Conservation (phyloP, 306 rosid species). For the Abrus pulchellus region DNA sequence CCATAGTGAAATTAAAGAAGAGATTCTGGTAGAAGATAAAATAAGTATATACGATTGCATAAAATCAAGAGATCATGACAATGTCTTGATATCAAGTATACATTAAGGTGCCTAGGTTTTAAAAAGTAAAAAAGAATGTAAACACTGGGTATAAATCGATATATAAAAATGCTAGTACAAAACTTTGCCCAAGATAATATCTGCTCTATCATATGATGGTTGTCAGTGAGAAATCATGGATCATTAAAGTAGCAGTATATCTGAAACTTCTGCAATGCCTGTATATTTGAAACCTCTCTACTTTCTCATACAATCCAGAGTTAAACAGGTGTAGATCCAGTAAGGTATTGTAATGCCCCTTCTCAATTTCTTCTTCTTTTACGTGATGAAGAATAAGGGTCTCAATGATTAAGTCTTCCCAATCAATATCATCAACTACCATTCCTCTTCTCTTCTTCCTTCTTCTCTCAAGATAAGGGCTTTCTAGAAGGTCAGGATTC, state of each 20-base stretch:
- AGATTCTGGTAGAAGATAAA: background rate
- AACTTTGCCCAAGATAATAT: constrained; percentile 21
- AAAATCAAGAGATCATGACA: too few relatives aligned
- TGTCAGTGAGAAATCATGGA: background rate
- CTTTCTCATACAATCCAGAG: constrained; percentile 51
- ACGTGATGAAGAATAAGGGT: constrained; percentile 83
- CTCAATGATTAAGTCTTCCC: constrained; percentile 91
- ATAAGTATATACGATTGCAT: too few relatives aligned
- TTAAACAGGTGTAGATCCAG: constrained; percentile 72
- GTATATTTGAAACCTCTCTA: background rate
- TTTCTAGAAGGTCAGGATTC: background rate
- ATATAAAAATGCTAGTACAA: constrained; percentile 5
- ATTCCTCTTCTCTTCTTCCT: constrained; percentile 66
- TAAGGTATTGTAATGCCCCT: constrained; percentile 78
- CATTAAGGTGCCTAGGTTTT: background rate
- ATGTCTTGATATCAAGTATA: background rate
- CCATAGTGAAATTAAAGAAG: background rate
- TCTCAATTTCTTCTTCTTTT: constrained; percentile 84
- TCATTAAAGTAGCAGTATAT: background rate
- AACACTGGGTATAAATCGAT: background rate
- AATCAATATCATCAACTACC: constrained; percentile 53
- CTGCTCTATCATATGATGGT: constrained; percentile 11
- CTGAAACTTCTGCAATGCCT: constrained; percentile 23
- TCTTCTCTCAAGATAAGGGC: constrained; percentile 41
- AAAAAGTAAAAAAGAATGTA: background rate